These are phyloP conservation scores for Tylopilus sp. DNA, from an alignment of 768 basidiomycete genomes.

Conservation along the genomic window DNA sequence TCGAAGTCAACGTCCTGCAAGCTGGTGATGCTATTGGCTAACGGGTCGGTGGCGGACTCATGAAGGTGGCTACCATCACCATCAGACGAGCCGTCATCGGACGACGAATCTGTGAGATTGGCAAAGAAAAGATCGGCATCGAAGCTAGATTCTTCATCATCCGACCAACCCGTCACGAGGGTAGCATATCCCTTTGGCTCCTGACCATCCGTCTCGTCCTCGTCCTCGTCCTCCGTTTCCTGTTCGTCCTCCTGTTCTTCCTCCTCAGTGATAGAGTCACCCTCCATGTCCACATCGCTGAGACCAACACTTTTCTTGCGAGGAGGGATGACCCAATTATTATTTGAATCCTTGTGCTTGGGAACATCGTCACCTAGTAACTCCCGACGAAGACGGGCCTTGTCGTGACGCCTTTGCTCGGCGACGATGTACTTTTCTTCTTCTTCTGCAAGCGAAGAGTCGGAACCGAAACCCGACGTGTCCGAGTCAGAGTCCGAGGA, in stretches of 20 bases:
- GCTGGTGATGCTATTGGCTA: conserved; percentile 30
- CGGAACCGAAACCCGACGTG: conserved; percentile 43
- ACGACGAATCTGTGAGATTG: conserved; percentile 60
- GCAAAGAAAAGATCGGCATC: conserved; percentile 85
- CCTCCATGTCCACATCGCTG: conserved; percentile 63
- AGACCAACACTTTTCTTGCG: conserved; percentile 66
- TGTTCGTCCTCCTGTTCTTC: conserved; percentile 49
- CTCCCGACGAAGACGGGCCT: conserved; percentile 58
- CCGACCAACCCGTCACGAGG: conserved; percentile 74
- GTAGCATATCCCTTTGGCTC: conserved; percentile 49
- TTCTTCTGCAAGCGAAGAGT: conserved; percentile 56
- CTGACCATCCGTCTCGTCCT: conserved; percentile 46
- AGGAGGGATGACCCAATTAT: conserved; percentile 67
- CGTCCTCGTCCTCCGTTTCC: conserved; percentile 41
- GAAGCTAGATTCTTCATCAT: conserved; percentile 72
- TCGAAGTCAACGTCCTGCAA: conserved; percentile 46
- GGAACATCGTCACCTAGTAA: conserved; percentile 51
- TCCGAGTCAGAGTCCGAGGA: conserved; percentile 39
- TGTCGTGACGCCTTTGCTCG: conserved; percentile 43
- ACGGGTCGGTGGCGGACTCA: conserved; percentile 24
- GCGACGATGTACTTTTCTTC: conserved; percentile 58
- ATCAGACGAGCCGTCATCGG: conserved; percentile 34
- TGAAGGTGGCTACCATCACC: conserved; percentile 47
- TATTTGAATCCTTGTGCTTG: conserved; percentile 39
- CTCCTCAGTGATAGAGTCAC: conserved; percentile 56